Evolutionary conservation across 345 rosid genomes (phyloP), one percentile per base, ranked within the genome.

Genomic region (Citrus inodora): DNA sequence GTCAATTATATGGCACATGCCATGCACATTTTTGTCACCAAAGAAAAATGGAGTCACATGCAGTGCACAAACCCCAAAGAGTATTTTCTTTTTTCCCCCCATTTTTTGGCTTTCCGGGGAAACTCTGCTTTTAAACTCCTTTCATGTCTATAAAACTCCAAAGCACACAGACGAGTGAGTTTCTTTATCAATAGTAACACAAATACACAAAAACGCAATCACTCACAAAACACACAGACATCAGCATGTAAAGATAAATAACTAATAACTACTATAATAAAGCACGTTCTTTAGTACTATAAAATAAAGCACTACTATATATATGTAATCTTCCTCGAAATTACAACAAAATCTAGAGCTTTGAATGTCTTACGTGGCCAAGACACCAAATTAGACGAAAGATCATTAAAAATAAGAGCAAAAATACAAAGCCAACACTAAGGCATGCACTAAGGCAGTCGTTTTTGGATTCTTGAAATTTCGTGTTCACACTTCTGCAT

Each of bases 241-340:
- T 58, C 11, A 13, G 24, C 60, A 65, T 42, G 60, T 30, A 33
- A 24, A 74, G 62, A 48, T 33, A 7, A 58, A 53, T 1, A 46
- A 46, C 51, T 46, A 46, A 46, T 46, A 46, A 46, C 51, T 46
- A 46, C 51, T 46, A 46, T 46, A 46, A 11, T 46, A 46, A 46
- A 46, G 51, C 51, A 13, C 51, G 13, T 53, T 53, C 22, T 5
- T 53, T 17, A 53, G 22, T 17, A 17, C 58, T 17, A 40, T 40
- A 70, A 71, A 32, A 55, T 30, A 65, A 79, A 48, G 33, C 75
- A 76, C 77, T 69, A 38, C 61, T 5, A 53, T 4, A 53, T 73
- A 80, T 70, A 80, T 70, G 51, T 11, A 85, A 87, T 85, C 82
- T 82, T 81, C 87, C 87, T 80, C 82, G 86, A 80, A 59, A 75